These are phyloP conservation scores for Blastobotrys petasosporus DNA, from an alignment of 1,139 yeast species.

Conservation along the genomic window DNA sequence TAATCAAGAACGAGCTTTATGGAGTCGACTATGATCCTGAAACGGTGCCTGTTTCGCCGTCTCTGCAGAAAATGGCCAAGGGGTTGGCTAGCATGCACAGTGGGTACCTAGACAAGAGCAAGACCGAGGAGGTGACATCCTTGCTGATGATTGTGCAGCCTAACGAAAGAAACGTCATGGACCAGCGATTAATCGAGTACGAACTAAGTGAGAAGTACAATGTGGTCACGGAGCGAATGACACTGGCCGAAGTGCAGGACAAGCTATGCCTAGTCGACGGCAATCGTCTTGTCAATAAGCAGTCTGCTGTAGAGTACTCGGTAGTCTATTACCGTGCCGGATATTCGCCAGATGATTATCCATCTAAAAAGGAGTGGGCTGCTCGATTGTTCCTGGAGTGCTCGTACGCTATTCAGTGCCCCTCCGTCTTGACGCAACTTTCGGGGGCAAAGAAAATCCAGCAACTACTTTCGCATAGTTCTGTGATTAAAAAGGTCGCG, in stretches of 20 bases:
- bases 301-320: conserved; percentile 65
- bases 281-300: conserved; percentile 40
- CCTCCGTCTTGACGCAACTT: conserved; percentile 79
- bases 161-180: conserved; percentile 81
- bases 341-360: conserved; percentile 73
- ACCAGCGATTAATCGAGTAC: conserved; percentile 81
- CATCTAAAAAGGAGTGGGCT: conserved; percentile 60
- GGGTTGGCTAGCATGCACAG: conserved; percentile 66
- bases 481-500: conserved; percentile 45
- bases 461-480: conserved; percentile 65
- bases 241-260: conserved; percentile 53
- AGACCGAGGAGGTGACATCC: conserved; percentile 39
- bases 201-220: conserved; percentile 52
- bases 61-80: conserved; percentile 54
- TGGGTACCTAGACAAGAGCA: conserved; percentile 37
- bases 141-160: conserved; percentile 79
- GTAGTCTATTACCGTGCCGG: conserved; percentile 90
- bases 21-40: conserved; percentile 32
- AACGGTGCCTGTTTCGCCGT: conserved; percentile 61
- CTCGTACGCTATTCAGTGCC: conserved; percentile 81
- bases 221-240: conserved; percentile 57
- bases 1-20: conserved; percentile 30
- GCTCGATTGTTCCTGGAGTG: conserved; percentile 67
- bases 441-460: conserved; percentile 92
- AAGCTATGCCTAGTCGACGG: conserved; percentile 33